These are phyloP conservation scores for Ascochyta fabae DNA, from an alignment of 2,329 filamentous ascomycete genomes.

Conservation along the genomic window DNA sequence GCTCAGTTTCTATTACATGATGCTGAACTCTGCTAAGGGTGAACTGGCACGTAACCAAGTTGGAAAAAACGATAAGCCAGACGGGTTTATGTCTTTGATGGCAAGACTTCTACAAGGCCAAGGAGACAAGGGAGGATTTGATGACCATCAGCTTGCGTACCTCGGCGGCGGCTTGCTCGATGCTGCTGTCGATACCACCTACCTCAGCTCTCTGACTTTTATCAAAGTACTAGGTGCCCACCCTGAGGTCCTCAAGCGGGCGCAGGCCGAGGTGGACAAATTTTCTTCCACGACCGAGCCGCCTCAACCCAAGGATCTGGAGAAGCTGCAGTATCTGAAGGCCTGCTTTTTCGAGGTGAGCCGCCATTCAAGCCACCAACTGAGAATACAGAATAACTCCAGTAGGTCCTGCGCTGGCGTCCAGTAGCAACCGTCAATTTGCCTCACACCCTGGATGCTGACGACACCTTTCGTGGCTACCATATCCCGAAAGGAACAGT, in stretches of 20 bases:
- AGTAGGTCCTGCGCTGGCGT: slow-evolving; percentile 44
- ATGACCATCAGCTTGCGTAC: slow-evolving; percentile 25
- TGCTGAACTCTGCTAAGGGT: slow-evolving; percentile 3
- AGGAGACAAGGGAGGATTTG: slow-evolving; percentile 15
- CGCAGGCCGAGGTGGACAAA: slow-evolving; percentile 28
- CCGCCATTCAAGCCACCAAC: too few relatives aligned
- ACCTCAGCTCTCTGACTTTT: slow-evolving; percentile 11
- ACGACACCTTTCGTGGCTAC: slow-evolving; percentile 57
- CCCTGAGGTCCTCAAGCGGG: slow-evolving; percentile 16
- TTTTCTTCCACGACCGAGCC: slow-evolving; percentile 20
- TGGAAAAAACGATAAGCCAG: not conserved
- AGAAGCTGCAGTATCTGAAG: slow-evolving; percentile 34
- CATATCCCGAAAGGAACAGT: slow-evolving; percentile 52
- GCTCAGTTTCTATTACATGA: slow-evolving; percentile 1
- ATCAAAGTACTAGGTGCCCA: slow-evolving; percentile 19
- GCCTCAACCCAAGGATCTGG: slow-evolving; percentile 29
- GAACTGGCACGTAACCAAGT: not conserved
- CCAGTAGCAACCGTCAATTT: slow-evolving; percentile 49
- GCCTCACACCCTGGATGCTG: slow-evolving; percentile 54
- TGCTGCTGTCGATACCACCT: slow-evolving; percentile 33
- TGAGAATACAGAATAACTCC: slow-evolving; percentile 2
- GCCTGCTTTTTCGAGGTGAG: slow-evolving; percentile 18
- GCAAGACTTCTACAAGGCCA: slow-evolving; percentile 2
- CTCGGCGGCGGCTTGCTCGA: slow-evolving; percentile 27
- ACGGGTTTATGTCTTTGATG: slow-evolving; percentile 1